Evolutionary conservation across 148 eudicot genomes (phyloP).

Genomic region (Chenopodium quinoa): DNA sequence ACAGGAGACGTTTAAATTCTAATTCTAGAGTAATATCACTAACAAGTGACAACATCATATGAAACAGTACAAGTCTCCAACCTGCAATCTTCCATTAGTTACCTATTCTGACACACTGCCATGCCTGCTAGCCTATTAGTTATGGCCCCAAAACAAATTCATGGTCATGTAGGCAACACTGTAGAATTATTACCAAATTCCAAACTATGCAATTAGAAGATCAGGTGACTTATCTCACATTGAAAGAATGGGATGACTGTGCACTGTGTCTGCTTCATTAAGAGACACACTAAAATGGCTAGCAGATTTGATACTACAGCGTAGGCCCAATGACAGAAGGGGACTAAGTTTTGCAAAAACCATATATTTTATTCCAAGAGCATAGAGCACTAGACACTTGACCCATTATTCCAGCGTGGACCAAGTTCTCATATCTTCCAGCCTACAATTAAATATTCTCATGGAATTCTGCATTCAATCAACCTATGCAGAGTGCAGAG

Average conservation of each 20-base stretch:
- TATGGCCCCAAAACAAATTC: not conserved
- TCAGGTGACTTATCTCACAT: not conserved
- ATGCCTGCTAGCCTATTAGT: not conserved
- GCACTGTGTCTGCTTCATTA: not conserved
- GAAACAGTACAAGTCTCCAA: too few species aligned
- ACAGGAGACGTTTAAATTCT: too few species aligned
- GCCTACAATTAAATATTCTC: not conserved
- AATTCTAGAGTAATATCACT: too few species aligned
- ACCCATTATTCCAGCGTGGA: not conserved
- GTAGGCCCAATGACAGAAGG: not conserved
- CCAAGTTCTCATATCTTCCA: not conserved
- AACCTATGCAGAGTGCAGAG: not conserved
- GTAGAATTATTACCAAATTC: not conserved
- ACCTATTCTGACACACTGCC: not conserved
- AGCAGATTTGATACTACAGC: not conserved
- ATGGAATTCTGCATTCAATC: not conserved
- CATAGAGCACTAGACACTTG: not conserved
- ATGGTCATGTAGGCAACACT: not conserved
- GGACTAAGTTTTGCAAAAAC: not conserved
- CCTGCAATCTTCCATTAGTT: too few species aligned
- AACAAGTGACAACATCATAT: too few species aligned
- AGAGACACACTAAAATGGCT: not conserved
- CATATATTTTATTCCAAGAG: not conserved
- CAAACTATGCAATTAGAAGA: not conserved
- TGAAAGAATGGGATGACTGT: not conserved